Evolutionary conservation across 768 basidiomycete species (phyloP), one percentile per base, ranked within the genome.

Genomic region (Multifurca ochricompacta): DNA sequence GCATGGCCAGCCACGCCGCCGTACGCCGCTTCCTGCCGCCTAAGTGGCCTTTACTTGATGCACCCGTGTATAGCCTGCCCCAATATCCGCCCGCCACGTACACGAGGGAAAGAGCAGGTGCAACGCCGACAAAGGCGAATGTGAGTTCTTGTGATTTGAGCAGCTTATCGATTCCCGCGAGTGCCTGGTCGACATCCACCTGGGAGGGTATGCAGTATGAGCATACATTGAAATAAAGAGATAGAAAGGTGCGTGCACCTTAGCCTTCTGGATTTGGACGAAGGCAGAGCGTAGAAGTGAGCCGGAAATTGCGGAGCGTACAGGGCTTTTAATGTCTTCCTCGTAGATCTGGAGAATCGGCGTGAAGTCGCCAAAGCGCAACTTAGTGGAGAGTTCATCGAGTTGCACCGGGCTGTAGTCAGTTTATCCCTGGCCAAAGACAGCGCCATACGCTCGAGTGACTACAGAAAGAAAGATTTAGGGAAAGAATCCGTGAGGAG

Each of bases 101-200:
- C 3, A 93, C 78, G 31, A 98, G 72, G 4, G 85, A 79, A 45
- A 97, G 70, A 0, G 87, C 85, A 8, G 95, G 95, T 0, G 95
- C 93, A 14, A 98, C 86, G 60, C 94, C 94, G 56, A 97, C 92
- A 64, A 97, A 97, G 5, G 89, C 95, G 63, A 99, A 99, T 1
- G 92, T 96, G 40, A 96, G 74, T 65, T 95, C 91, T 69, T 96
- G 93, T 1, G 91, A 94, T 61, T 86, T 91, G 59, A 98, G 82
- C 51, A 98, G 74, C 64, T 87, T 91, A 68, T 97, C 95, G 60
- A 98, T 93, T 6, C 94, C 94, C 8, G 82, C 74, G 37, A 97
- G 74, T 0, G 93, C 86, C 68, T 94, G 83, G 59, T 94, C 89
- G 49, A 96, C 82, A 68, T 97, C 95, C 54, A 94, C 91, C 89